A percentile compares a stretch with the other conserved stretches of the same genome.
These are phyloP conservation scores for Blastocladiella emersonii DNA, from an alignment of 371 early-diverging fungal species.

Conservation along the genomic window DNA sequence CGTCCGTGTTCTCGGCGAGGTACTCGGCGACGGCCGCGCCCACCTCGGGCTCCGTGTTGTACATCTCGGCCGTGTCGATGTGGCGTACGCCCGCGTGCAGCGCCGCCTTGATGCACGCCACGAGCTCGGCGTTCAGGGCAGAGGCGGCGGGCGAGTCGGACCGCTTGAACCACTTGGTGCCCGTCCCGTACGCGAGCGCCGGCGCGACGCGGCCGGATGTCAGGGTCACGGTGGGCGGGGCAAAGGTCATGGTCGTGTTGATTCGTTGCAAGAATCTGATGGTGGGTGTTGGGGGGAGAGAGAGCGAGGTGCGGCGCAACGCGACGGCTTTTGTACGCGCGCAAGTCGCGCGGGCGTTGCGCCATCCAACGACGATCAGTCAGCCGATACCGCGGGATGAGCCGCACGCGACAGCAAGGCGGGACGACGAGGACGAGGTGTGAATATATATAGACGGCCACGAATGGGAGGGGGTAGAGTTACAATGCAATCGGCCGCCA, in stretches of 20 bases:
- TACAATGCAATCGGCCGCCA: no score
- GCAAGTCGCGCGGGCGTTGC: no score
- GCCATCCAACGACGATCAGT: no score
- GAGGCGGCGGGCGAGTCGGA: background rate
- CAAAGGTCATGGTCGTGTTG: background rate
- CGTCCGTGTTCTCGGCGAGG: background rate
- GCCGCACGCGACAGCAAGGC: no score
- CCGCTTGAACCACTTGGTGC: constrained; percentile 14
- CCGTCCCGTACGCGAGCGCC: constrained; percentile 15
- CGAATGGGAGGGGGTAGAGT: no score
- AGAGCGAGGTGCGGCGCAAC: no score
- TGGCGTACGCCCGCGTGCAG: constrained; percentile 13
- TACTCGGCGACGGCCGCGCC: background rate
- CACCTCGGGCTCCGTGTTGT: background rate
- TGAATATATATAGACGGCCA: no score
- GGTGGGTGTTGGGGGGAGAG: no score
- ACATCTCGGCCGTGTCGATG: constrained; percentile 15
- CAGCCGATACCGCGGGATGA: no score
- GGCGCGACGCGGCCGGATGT: constrained; percentile 8
- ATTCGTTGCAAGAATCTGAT: no score
- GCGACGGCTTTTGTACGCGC: no score
- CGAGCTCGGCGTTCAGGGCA: constrained; percentile 9
- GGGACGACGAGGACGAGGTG: no score
- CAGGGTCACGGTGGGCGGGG: constrained; percentile 5
- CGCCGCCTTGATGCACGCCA: constrained; percentile 10